These are phyloP conservation scores for Prunus campanulata DNA, from an alignment of 306 rosid genomes.

Conservation along the genomic window DNA sequence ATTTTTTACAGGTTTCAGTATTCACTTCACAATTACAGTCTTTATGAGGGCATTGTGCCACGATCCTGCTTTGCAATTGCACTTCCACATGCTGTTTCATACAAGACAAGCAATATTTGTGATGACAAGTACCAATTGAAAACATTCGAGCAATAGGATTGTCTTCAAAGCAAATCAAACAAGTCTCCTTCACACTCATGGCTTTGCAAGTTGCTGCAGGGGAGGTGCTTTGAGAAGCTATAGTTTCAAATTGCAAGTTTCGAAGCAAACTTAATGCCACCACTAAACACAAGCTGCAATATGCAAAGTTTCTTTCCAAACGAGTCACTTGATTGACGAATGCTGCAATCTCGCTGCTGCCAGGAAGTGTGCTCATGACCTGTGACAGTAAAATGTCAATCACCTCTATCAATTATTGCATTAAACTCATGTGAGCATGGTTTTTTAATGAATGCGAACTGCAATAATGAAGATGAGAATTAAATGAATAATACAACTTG, in stretches of 20 bases:
- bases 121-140: slow-evolving; percentile 60
- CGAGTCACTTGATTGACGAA: slow-evolving; percentile 26
- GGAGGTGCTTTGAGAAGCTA: slow-evolving; percentile 30
- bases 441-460: neutral
- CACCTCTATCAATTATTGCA: neutral
- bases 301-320: slow-evolving; percentile 29
- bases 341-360: slow-evolving; percentile 10
- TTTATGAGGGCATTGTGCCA: slow-evolving; percentile 67
- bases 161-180: slow-evolving; percentile 77
- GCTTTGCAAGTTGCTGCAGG: slow-evolving; percentile 26
- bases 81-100: slow-evolving; percentile 71
- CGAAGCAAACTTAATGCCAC: too few species aligned
- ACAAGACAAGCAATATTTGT: slow-evolving; percentile 75
- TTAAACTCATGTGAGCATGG: neutral
- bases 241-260: slow-evolving; percentile 61
- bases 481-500: too few species aligned
- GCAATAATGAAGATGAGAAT: neutral
- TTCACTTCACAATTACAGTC: slow-evolving; percentile 52
- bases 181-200: slow-evolving; percentile 38
- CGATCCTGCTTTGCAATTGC: slow-evolving; percentile 51
- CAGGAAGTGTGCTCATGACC: neutral
- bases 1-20: slow-evolving; percentile 55
- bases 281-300: slow-evolving; percentile 12
- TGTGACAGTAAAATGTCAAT: too few species aligned
- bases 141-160: slow-evolving; percentile 41